Percentiles rank a stretch among this genome's conserved stretches.
phyloP scores from a whole-genome alignment of 805 yeast species.

The Starmerella scarabaei region DNA sequence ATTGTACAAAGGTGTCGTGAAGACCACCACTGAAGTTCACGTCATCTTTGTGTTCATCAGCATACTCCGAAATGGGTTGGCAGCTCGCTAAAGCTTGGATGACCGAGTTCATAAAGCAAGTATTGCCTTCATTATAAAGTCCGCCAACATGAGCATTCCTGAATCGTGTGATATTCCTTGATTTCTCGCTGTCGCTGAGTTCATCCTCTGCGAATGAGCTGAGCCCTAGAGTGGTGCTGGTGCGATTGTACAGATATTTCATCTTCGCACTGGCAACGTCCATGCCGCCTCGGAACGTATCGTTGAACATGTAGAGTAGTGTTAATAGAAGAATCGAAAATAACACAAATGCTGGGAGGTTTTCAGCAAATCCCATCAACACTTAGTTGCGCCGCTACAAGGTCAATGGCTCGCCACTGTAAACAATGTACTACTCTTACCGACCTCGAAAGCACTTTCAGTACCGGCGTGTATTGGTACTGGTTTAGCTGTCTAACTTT shows the following conservation, averaged over 20 bases:
- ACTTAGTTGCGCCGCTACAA: too few relatives aligned
- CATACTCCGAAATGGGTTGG: slow-evolving; percentile 41
- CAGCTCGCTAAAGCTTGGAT: slow-evolving; percentile 73
- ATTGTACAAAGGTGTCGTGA: slow-evolving; percentile 19
- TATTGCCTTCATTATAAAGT: slow-evolving; percentile 76
- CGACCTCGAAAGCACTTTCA: too few relatives aligned
- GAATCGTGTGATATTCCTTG: slow-evolving; percentile 19
- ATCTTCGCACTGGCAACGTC: slow-evolving; percentile 25
- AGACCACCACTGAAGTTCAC: slow-evolving; percentile 20
- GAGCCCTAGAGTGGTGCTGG: slow-evolving; percentile 20
- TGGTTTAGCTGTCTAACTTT: too few relatives aligned
- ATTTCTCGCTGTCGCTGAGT: slow-evolving; percentile 19
- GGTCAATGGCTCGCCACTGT: too few relatives aligned
- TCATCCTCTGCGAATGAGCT: slow-evolving; percentile 21
- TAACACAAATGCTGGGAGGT: background rate
- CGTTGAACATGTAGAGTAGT: slow-evolving; percentile 22
- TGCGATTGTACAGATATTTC: slow-evolving; percentile 23
- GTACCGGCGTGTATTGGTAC: too few relatives aligned
- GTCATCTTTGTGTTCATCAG: slow-evolving; percentile 33
- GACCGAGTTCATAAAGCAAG: slow-evolving; percentile 90
- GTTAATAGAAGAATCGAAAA: background rate
- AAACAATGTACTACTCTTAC: too few relatives aligned
- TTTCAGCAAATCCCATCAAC: background rate
- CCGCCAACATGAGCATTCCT: slow-evolving; percentile 53
- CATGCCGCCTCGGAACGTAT: slow-evolving; percentile 26